Evolutionary conservation across 176 grass and related monocot species (phyloP).

Genomic region (Musa troglodytarum): DNA sequence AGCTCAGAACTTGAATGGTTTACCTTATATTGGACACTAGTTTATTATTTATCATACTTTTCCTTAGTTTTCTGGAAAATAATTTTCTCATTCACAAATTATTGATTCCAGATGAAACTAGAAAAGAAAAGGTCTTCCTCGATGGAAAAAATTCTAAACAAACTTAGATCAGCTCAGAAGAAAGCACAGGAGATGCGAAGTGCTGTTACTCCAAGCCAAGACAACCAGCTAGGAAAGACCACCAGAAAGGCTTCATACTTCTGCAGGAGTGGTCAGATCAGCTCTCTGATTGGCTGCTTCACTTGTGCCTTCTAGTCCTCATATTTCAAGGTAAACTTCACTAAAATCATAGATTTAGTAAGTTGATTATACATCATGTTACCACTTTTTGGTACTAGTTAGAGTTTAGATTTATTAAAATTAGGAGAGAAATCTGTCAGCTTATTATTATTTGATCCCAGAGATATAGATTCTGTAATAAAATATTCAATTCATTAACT

Average conservation of each 20-base stretch:
- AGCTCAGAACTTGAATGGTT: slow-evolving; percentile 21
- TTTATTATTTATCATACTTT: no score
- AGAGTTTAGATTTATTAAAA: no score
- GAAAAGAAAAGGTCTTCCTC: slow-evolving; percentile 83
- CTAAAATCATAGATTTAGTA: background rate
- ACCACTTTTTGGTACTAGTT: no score
- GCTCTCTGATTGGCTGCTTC: slow-evolving; percentile 81
- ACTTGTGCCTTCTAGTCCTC: slow-evolving; percentile 69
- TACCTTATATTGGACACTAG: no score
- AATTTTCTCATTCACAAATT: no score
- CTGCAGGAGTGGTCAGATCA: slow-evolving; percentile 52
- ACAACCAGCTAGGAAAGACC: slow-evolving; percentile 30
- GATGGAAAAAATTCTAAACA: slow-evolving; percentile 72
- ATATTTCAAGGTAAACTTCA: background rate
- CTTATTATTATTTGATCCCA: no score
- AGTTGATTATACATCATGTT: background rate
- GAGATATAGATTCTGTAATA: no score
- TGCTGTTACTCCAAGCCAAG: slow-evolving; percentile 30
- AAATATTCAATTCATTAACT: no score
- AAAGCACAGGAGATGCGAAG: slow-evolving; percentile 62
- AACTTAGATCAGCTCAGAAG: slow-evolving; percentile 72
- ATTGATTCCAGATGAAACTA: slow-evolving; percentile 46
- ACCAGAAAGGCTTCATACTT: slow-evolving; percentile 36
- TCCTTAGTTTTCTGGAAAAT: no score
- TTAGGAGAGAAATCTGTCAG: no score